Conservation (phyloP, 2,329 filamentous ascomycete species). For the Cercospora brassicicola region DNA sequence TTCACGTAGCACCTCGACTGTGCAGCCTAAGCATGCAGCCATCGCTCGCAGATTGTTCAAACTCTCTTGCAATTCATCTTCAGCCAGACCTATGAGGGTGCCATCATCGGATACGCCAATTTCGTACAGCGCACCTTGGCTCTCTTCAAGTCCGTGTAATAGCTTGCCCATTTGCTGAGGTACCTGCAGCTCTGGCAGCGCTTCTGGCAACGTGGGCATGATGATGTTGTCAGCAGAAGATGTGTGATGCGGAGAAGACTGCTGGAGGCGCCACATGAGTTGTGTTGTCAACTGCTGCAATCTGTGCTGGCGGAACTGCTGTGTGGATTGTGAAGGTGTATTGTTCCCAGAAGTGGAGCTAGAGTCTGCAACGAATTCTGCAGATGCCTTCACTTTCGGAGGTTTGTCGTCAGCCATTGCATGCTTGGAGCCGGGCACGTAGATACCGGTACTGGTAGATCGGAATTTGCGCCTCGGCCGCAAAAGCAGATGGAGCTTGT, state of each 20-base stretch:
- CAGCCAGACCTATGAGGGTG: conserved; percentile 79
- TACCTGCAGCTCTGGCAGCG: conserved; percentile 59
- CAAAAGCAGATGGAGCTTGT: conserved; percentile 88
- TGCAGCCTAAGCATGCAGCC: conserved; percentile 88
- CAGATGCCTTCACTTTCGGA: conserved; percentile 32
- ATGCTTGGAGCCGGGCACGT: conserved; percentile 56
- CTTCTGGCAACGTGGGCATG: conserved; percentile 72
- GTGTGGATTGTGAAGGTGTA: conserved; percentile 44
- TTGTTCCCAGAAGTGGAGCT: conserved; percentile 13
- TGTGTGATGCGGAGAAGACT: conserved; percentile 88
- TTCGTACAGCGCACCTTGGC: conserved; percentile 89
- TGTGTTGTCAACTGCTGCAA: conserved; percentile 93
- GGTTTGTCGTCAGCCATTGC: conserved; percentile 35
- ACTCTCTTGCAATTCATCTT: conserved; percentile 91
- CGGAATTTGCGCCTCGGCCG: conserved; percentile 73
- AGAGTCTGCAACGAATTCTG: conserved; percentile 30
- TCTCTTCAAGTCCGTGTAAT: conserved; percentile 81
- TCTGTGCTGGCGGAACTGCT: conserved; percentile 74
- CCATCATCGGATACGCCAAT: conserved; percentile 96
- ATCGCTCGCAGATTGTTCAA: conserved; percentile 81
- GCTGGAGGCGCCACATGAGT: conserved; percentile 88
- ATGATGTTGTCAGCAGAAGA: conserved; percentile 73
- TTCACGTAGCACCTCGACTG: conserved; percentile 75
- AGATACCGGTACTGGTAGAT: conserved; percentile 64
- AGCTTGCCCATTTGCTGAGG: conserved; percentile 56